Percentiles rank a stretch among this genome's conserved stretches.
Conservation (phyloP, 495 filamentous ascomycete species). For the Lineolata rhizophorae region DNA sequence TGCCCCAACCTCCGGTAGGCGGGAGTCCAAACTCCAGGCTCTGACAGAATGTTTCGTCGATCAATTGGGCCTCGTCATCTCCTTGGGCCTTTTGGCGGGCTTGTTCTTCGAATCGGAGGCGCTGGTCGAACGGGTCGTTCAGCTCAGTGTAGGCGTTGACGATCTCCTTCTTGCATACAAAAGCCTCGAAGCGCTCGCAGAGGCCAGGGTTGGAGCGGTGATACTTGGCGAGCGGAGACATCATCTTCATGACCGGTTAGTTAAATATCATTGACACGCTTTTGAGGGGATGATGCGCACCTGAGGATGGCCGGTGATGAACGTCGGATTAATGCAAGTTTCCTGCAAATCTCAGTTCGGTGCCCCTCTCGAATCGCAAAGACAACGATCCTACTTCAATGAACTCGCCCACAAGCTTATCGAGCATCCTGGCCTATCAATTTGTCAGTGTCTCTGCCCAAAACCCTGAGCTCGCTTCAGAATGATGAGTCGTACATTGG, state of each 20-base stretch:
- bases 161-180: constrained; percentile 95
- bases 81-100: constrained; percentile 87
- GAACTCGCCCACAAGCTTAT: constrained; percentile 90
- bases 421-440: constrained; percentile 88
- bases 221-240: constrained; percentile 94
- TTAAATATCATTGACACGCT: no score
- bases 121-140: constrained; percentile 91
- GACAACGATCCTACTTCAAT: no score
- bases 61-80: constrained; percentile 87
- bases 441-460: no score
- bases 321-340: constrained; percentile 84
- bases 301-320: constrained; percentile 73
- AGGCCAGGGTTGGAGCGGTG: constrained; percentile 63
- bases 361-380: no score
- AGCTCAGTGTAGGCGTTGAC: constrained; percentile 94
- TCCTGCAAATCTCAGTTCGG: no score
- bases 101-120: constrained; percentile 89
- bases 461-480: no score
- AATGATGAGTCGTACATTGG: no score
- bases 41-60: constrained; percentile 84
- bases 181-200: constrained; percentile 92
- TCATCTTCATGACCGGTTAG: no score
- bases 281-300: no score
- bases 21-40: constrained; percentile 74
- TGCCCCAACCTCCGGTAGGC: constrained; percentile 89